phyloP scores from a whole-genome alignment of 2,329 filamentous ascomycete genomes.

The Monilinia fructigena region DNA sequence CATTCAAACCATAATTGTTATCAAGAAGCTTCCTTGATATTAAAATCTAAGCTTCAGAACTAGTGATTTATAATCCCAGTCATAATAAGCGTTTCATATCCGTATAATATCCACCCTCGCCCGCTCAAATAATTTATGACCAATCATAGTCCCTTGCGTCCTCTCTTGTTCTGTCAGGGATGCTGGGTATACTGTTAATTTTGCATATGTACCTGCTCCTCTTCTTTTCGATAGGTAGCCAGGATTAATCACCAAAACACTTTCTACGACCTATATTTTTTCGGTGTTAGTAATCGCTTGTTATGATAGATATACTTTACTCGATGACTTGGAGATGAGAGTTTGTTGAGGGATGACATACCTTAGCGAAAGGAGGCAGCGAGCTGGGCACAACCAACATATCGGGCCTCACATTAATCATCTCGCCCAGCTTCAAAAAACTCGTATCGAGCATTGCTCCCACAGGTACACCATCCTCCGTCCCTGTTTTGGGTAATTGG shows the following conservation, averaged over 20 bases:
- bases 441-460: conserved; percentile 79
- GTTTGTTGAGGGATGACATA: conserved; percentile 44
- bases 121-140: conserved; percentile 77
- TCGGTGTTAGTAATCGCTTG: background rate
- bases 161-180: conserved; percentile 57
- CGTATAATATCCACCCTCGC: conserved; percentile 83
- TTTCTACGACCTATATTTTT: conserved; percentile 73
- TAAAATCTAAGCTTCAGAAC: no score
- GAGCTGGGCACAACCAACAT: conserved; percentile 79
- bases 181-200: conserved; percentile 71
- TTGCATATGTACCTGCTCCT: conserved; percentile 81
- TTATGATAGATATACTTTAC: background rate
- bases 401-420: conserved; percentile 82
- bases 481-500: conserved; percentile 63
- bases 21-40: no score
- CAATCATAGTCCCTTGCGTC: conserved; percentile 56
- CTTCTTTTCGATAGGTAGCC: conserved; percentile 81
- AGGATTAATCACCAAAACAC: conserved; percentile 86
- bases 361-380: conserved; percentile 84
- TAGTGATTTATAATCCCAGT: no score
- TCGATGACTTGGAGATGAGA: background rate
- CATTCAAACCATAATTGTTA: no score
- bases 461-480: conserved; percentile 58
- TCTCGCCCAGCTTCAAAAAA: conserved; percentile 86
- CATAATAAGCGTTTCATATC: conserved; percentile 51